Evolutionary conservation across 2,329 filamentous ascomycete species (phyloP).

Genomic region (Pseudogymnoascus sp.): DNA sequence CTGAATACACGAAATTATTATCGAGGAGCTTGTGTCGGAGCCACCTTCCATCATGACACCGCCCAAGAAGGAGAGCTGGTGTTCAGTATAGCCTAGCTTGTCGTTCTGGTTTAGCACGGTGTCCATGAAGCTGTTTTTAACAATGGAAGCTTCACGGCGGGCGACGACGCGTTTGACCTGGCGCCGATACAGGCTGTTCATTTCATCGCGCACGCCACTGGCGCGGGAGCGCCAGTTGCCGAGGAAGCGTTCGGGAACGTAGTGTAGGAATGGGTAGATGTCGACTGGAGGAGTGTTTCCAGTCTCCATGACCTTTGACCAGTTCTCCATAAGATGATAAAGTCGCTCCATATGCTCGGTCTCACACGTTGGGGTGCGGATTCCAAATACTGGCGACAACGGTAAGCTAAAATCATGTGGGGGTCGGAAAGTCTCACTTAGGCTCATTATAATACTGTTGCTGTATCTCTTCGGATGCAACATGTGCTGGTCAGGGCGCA

Average conservation of each 20-base stretch:
- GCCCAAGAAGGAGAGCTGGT: constrained; percentile 32
- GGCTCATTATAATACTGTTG: constrained; percentile 40
- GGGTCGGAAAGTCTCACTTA: constrained; percentile 24
- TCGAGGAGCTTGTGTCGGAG: constrained; percentile 31
- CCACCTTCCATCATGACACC: constrained; percentile 24
- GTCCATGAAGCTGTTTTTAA: constrained; percentile 33
- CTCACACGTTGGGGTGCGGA: constrained; percentile 28
- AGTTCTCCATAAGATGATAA: constrained; percentile 36
- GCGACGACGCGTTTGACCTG: constrained; percentile 25
- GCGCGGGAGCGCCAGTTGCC: constrained; percentile 34
- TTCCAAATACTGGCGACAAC: constrained; percentile 27
- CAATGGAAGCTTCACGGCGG: constrained; percentile 25
- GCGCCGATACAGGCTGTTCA: constrained; percentile 33
- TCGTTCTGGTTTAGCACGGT: constrained; percentile 33
- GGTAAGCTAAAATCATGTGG: neutral
- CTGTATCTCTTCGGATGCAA: constrained; percentile 39
- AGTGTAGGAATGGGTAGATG: constrained; percentile 36
- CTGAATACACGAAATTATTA: constrained; percentile 30
- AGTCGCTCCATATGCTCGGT: constrained; percentile 32
- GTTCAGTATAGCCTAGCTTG: constrained; percentile 25
- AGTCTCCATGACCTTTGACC: constrained; percentile 37
- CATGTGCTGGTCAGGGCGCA: constrained; percentile 36
- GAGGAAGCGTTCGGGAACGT: constrained; percentile 34
- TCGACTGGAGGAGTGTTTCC: constrained; percentile 43
- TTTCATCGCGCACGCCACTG: constrained; percentile 31